Percentiles rank a stretch among this genome's conserved stretches.
These are phyloP conservation scores for Cairneyella variabilis DNA, from an alignment of 495 filamentous ascomycete species.

Conservation along the genomic window DNA sequence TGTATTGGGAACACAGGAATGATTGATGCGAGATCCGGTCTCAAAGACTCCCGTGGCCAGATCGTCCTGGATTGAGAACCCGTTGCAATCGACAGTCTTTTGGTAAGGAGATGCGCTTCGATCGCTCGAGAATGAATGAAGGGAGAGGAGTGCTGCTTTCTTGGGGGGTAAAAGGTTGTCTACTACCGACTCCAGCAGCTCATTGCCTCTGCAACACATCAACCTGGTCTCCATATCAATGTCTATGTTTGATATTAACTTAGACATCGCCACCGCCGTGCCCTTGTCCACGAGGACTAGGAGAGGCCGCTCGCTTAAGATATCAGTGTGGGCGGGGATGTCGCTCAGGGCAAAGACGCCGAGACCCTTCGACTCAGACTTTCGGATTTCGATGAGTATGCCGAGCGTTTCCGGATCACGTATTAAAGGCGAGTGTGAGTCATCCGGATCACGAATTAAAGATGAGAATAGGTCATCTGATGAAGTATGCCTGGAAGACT, in stretches of 20 bases:
- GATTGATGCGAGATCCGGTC: slow-evolving; percentile 18
- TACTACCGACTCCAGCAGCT: slow-evolving; percentile 10
- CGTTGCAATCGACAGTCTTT: slow-evolving; percentile 18
- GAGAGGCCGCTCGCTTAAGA: slow-evolving; percentile 17
- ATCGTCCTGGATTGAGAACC: slow-evolving; percentile 10
- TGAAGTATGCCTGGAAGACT: too few relatives aligned
- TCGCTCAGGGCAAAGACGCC: slow-evolving; percentile 16
- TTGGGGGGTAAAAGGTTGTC: not conserved
- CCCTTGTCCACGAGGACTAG: slow-evolving; percentile 12
- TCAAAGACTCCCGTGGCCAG: slow-evolving; percentile 18
- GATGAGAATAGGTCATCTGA: too few relatives aligned
- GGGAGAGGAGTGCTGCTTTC: slow-evolving; percentile 1
- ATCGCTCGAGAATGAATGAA: slow-evolving; percentile 4
- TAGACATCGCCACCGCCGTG: not conserved
- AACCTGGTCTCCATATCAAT: too few relatives aligned
- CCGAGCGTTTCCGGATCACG: slow-evolving; percentile 17
- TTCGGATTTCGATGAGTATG: slow-evolving; percentile 8
- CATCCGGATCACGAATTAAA: too few relatives aligned
- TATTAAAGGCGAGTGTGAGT: not conserved
- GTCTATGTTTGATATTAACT: too few relatives aligned
- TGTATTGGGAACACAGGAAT: slow-evolving; percentile 23
- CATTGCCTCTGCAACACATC: too few relatives aligned
- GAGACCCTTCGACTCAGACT: slow-evolving; percentile 11
- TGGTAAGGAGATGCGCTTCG: slow-evolving; percentile 5
- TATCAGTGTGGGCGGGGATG: slow-evolving; percentile 11